Evolutionary conservation across 768 basidiomycete species (phyloP), one percentile per base, ranked within the genome.

Genomic region (Phanerochaete carnosa): DNA sequence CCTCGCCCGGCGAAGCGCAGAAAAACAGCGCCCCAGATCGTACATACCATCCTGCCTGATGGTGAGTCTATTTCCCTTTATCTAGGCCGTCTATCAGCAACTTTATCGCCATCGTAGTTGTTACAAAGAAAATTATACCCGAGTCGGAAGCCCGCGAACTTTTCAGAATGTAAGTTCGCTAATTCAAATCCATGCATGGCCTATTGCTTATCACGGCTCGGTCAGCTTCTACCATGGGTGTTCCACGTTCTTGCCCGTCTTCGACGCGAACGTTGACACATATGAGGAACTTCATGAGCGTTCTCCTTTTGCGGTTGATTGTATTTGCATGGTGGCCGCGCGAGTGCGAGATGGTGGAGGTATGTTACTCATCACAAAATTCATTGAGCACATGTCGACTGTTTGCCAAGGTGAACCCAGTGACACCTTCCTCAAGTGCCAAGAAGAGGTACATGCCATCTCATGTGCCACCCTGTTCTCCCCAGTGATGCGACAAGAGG

Each of bases 291-390:
- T 98, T 59, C 92, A 92, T 68, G 84, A 89, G 59, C 87, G 95
- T 50, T 96, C 94, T 55, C 95, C 95, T 0, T 97, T 96, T 74
- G 93, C 93, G 45, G 88, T 98, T 25, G 87, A 95, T 65, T 86
- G 88, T 23, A 95, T 98, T 33, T 94, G 95, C 70, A 92, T 95
- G 88, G 92, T 95, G 37, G 95, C 92, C 2, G 89, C 94, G 13
- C 85, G 89, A 60, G 92, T 95, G 33, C 85, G 92, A 58, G 95
- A 96, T 71, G 94, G 92, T 29, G 94, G 95, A 68, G 90, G 91
- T 91, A 65, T 64, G 83, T 29, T 30, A n/a, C 13, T 23, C 5
- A 52, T 7, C 30, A 19, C 16, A 43, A 43, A 11, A 9, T 23
- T 15, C n/a, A 2, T 19, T 29, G 9, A 23, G n/a, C 15, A 23